phyloP scores from a whole-genome alignment of 208 protist species.

The Wallacemonas collosoma region DNA sequence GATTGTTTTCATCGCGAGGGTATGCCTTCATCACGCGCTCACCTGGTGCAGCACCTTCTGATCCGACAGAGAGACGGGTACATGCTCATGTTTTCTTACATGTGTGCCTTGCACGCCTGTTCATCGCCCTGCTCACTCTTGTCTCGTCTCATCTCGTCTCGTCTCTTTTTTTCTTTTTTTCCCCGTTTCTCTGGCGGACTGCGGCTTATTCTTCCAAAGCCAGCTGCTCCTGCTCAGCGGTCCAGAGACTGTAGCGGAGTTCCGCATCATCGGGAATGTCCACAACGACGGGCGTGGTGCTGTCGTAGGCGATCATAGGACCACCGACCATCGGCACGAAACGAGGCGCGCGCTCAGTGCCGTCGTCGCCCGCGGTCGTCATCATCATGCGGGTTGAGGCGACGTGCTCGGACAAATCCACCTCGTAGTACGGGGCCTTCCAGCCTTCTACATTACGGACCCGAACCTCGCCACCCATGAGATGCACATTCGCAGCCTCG shows the following conservation, averaged over 20 bases:
- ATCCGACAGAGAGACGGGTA: too few relatives aligned
- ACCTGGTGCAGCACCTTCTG: neutral
- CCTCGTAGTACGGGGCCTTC: constrained; percentile 45
- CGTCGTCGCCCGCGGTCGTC: constrained; percentile 26
- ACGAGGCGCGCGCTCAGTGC: constrained; percentile 23
- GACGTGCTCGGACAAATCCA: constrained; percentile 31
- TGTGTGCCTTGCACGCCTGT: neutral
- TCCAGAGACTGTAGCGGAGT: constrained; percentile 68
- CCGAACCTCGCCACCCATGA: constrained; percentile 32
- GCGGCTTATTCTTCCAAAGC: constrained; percentile 25
- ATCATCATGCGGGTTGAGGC: constrained; percentile 25
- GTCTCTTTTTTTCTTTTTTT: neutral
- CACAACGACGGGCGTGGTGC: constrained; percentile 57
- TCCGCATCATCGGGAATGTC: constrained; percentile 64
- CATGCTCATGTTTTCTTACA: neutral
- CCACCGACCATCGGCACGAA: constrained; percentile 43
- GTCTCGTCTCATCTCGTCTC: neutral
- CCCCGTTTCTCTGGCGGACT: neutral
- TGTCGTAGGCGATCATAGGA: constrained; percentile 53
- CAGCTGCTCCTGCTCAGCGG: constrained; percentile 26
- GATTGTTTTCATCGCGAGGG: too few relatives aligned
- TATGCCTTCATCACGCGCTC: too few relatives aligned
- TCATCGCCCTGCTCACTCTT: neutral
- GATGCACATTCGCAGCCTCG: constrained; percentile 23
- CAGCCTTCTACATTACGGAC: constrained; percentile 29